Evolutionary conservation across 164 flowering plant species (phyloP).

Genomic region (Vitis amurensis): DNA sequence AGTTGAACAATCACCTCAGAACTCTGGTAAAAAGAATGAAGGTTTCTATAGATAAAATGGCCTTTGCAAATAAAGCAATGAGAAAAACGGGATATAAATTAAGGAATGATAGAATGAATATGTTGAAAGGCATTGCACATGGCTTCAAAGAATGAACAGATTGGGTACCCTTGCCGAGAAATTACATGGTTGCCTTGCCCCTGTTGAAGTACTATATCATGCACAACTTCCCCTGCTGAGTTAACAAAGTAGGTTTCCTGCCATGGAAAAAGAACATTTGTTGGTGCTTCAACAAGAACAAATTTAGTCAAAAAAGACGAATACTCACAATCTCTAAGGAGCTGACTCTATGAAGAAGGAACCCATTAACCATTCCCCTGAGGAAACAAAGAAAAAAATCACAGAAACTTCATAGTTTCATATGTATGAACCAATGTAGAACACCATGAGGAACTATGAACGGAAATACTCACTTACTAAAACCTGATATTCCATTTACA

Average conservation of each 20-base stretch:
- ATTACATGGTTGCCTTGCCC: slow-evolving; percentile 47
- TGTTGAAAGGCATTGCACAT: background rate
- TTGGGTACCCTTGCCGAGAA: background rate
- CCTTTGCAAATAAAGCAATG: too few relatives aligned
- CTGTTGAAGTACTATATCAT: slow-evolving; percentile 34
- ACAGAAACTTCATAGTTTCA: background rate
- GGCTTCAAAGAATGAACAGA: too few relatives aligned
- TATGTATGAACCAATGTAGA: background rate
- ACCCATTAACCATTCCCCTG: slow-evolving; percentile 49
- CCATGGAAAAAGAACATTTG: slow-evolving; percentile 9
- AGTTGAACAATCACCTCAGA: too few relatives aligned
- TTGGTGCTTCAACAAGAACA: background rate
- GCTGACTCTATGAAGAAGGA: slow-evolving; percentile 62
- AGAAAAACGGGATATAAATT: too few relatives aligned
- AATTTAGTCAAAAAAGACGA: background rate
- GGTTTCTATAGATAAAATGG: too few relatives aligned
- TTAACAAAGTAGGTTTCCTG: slow-evolving; percentile 57
- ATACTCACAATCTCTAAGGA: slow-evolving; percentile 57
- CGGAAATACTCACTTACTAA: slow-evolving; percentile 24
- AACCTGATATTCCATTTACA: slow-evolving; percentile 14
- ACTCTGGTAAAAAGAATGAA: too few relatives aligned
- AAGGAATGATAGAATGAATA: too few relatives aligned
- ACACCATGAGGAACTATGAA: background rate
- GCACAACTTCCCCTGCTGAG: slow-evolving; percentile 34
- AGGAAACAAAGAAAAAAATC: background rate